Percentiles rank a stretch among this genome's conserved stretches.
These are phyloP conservation scores for Diaporthe caulivora DNA, from an alignment of 2,329 filamentous ascomycete genomes.

Conservation along the genomic window DNA sequence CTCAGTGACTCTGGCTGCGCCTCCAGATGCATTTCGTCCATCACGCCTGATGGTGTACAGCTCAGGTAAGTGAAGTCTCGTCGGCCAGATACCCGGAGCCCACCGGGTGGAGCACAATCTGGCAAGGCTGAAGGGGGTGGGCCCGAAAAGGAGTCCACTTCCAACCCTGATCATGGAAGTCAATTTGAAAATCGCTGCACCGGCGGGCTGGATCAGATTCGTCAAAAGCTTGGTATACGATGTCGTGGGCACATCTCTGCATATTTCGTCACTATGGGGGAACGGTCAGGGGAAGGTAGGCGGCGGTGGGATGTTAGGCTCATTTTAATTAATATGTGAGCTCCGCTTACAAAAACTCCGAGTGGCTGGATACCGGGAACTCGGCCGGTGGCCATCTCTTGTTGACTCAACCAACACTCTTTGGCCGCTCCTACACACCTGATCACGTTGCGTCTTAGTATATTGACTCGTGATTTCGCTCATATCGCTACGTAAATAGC, in stretches of 20 bases:
- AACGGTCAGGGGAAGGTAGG: not conserved
- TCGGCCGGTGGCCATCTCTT: slow-evolving; percentile 23
- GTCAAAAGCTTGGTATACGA: slow-evolving; percentile 12
- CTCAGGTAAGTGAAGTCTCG: slow-evolving; percentile 23
- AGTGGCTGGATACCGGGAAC: not conserved
- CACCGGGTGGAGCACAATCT: slow-evolving; percentile 19
- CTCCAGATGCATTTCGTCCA: too few species aligned
- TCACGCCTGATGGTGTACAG: not conserved
- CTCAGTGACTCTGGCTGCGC: not conserved
- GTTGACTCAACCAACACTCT: slow-evolving; percentile 13
- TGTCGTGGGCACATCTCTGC: not conserved
- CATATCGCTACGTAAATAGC: not conserved
- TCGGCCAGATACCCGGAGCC: slow-evolving; percentile 18
- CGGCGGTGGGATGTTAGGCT: slow-evolving; percentile 10
- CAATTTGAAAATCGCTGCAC: not conserved
- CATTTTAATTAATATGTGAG: slow-evolving; percentile 29
- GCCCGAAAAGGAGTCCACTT: not conserved
- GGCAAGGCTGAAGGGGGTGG: slow-evolving; percentile 23
- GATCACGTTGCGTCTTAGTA: not conserved
- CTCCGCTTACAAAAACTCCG: slow-evolving; percentile 15
- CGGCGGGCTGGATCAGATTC: slow-evolving; percentile 6
- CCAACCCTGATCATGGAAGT: slow-evolving; percentile 12
- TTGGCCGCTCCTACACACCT: not conserved
- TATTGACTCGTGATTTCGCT: not conserved
- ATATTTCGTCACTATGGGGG: slow-evolving; percentile 5